phyloP scores from a whole-genome alignment of 805 yeast species.

The Candida bentonensis region DNA sequence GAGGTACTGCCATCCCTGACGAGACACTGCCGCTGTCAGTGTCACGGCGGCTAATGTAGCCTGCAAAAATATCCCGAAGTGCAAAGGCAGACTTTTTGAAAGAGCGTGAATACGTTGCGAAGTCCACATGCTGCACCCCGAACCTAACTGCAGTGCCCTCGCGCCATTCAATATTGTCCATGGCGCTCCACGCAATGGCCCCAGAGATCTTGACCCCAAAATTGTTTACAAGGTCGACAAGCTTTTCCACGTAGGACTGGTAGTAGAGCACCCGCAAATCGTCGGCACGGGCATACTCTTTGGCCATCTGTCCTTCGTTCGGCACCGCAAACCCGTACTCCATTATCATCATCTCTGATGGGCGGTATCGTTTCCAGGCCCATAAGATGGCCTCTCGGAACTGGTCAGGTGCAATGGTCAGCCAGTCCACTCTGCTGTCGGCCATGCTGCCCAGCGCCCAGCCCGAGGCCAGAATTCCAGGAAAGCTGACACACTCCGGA shows the following conservation, averaged over 20 bases:
- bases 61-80: no score
- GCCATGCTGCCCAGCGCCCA: conserved; percentile 11
- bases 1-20: no score
- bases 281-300: conserved; percentile 20
- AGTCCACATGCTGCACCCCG: conserved; percentile 13
- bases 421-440: conserved; percentile 18
- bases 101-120: conserved; percentile 5
- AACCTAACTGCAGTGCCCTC: conserved; percentile 12
- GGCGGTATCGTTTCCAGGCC: conserved; percentile 16
- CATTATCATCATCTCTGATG: conserved; percentile 17
- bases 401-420: conserved; percentile 12
- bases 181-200: conserved; percentile 23
- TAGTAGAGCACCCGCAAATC: conserved; percentile 20
- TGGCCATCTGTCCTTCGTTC: conserved; percentile 18
- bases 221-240: conserved; percentile 14
- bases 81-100: conserved; percentile 13
- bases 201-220: conserved; percentile 21
- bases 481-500: conserved; percentile 19
- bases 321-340: conserved; percentile 25
- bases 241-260: conserved; percentile 18
- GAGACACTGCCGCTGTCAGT: no score
- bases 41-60: no score
- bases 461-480: conserved; percentile 11
- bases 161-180: conserved; percentile 25
- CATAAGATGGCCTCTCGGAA: conserved; percentile 10